phyloP scores from a whole-genome alignment of 164 flowering plant genomes.

The Magnolia changhungtana region DNA sequence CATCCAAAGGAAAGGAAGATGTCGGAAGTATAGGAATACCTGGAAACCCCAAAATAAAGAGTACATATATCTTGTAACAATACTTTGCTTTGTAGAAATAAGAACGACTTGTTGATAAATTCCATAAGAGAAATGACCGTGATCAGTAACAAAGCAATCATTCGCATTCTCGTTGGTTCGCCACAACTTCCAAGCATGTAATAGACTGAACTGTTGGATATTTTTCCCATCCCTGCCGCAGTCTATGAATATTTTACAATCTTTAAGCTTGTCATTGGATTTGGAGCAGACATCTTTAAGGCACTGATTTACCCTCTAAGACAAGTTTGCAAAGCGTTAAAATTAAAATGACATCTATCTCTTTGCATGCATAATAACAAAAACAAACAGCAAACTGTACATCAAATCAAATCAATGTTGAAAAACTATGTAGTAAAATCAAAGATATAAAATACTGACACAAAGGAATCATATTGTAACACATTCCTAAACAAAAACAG shows the following conservation, averaged over 20 bases:
- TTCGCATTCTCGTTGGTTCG: constrained; percentile 24
- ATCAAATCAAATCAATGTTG: too few relatives aligned
- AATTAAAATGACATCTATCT: neutral
- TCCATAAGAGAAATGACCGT: constrained; percentile 51
- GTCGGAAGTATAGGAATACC: constrained; percentile 34
- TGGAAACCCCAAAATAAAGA: constrained; percentile 95
- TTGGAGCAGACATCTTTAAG: constrained; percentile 58
- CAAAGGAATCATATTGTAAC: too few relatives aligned
- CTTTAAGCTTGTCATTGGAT: neutral
- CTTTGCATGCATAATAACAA: neutral
- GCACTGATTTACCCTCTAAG: constrained; percentile 86
- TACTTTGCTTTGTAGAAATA: constrained; percentile 40
- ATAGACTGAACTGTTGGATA: neutral
- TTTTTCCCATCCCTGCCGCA: constrained; percentile 46
- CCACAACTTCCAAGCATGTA: constrained; percentile 33
- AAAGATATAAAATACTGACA: too few relatives aligned
- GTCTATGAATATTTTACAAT: constrained; percentile 55
- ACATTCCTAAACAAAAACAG: too few relatives aligned
- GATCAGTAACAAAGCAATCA: constrained; percentile 35
- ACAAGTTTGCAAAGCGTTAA: neutral
- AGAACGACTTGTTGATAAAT: constrained; percentile 59
- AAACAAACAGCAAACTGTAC: neutral
- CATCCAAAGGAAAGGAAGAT: neutral
- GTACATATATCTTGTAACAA: constrained; percentile 56
- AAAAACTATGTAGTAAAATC: too few relatives aligned